Base-by-base conservation (phyloP, 768 basidiomycete genomes). In the Amanita inopinata region DNA sequence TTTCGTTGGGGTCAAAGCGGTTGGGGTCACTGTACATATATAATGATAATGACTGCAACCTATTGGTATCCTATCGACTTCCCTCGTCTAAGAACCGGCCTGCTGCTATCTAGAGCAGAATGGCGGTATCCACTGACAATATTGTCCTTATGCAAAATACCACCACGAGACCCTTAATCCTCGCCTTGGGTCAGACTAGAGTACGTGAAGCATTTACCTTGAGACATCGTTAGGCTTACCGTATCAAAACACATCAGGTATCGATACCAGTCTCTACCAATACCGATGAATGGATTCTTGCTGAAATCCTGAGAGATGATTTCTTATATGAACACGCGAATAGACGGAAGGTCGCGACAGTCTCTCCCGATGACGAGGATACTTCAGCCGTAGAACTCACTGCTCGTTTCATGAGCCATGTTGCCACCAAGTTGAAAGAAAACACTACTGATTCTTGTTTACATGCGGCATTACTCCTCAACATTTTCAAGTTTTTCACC, bases 241-340 rank as follows among this genome's bases (percentile, higher is more conserved):
- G 20, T 34, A 45, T 36, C 27, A 25, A 44, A 24, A 32, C 37
- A 51, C 19, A 14, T 10, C 50, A 91, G 88, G 61, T 94, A 48
- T 82, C 85, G 49, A 80, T 97, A 61, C 90, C 88, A 34, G 85
- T 96, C 46, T 81, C 89, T 34, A 80, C 86, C n/a, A 65, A 68
- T 28, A 49, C 69, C 51, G 79, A 91, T 61, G 78, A 89, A 62
- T 96, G 93, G 92, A 88, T 91, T 56, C 75, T 80, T 41, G 91
- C 92, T 39, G 91, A 94, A 65, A 79, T 92, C 55, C 76, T 94
- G 45, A 72, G 85, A 55, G 91, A 96, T 55, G 87, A 92, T 46
- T 97, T 94, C 59, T 63, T 71, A 43, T 76, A 88, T 61, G 61
- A 71, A 43, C 76, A 78, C 57, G 68, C 68, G 23, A n/a, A 71